phyloP scores from a whole-genome alignment of 23 red algal species.

The Gracilaria caudata region DNA sequence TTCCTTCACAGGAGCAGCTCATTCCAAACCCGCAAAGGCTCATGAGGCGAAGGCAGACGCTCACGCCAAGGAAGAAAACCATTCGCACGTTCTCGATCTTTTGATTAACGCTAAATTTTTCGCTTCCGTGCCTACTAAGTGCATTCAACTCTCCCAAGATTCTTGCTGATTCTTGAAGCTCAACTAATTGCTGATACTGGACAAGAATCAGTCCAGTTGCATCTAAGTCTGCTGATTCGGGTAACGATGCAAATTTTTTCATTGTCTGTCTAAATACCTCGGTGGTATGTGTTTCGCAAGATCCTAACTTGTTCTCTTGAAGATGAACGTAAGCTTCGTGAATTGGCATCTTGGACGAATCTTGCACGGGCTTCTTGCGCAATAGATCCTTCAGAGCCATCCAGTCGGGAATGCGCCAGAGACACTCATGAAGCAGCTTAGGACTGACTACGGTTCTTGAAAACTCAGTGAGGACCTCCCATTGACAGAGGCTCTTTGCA shows the following conservation, averaged over 20 bases:
- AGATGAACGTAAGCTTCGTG: constrained; percentile 89
- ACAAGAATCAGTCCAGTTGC: constrained; percentile 51
- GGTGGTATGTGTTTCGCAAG: constrained; percentile 56
- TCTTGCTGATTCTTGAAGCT: constrained; percentile 83
- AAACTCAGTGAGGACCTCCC: constrained; percentile 96
- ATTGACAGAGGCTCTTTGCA: constrained; percentile 92
- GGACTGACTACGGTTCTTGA: constrained; percentile 74
- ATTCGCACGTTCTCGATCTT: constrained; percentile 83
- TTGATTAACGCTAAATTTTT: constrained; percentile 60
- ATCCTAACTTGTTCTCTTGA: constrained; percentile 93
- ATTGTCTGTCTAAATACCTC: constrained; percentile 65
- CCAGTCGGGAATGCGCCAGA: constrained; percentile 98
- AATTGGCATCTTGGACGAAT: constrained; percentile 78
- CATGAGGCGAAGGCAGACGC: constrained; percentile 64
- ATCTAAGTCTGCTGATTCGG: constrained; percentile 59
- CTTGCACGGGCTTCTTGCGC: constrained; percentile 81
- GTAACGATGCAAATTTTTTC: constrained; percentile 65
- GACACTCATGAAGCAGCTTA: constrained; percentile 91
- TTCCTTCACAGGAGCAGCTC: constrained; percentile 90
- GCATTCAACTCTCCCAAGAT: constrained; percentile 92
- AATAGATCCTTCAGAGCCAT: constrained; percentile 89
- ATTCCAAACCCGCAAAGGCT: constrained; percentile 81
- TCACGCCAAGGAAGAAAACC: constrained; percentile 91
- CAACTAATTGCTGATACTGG: constrained; percentile 92
- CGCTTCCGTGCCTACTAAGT: constrained; percentile 55